Conservation (phyloP, 1,284 basidiomycete genomes). For the Microbotryum scabiosae region DNA sequence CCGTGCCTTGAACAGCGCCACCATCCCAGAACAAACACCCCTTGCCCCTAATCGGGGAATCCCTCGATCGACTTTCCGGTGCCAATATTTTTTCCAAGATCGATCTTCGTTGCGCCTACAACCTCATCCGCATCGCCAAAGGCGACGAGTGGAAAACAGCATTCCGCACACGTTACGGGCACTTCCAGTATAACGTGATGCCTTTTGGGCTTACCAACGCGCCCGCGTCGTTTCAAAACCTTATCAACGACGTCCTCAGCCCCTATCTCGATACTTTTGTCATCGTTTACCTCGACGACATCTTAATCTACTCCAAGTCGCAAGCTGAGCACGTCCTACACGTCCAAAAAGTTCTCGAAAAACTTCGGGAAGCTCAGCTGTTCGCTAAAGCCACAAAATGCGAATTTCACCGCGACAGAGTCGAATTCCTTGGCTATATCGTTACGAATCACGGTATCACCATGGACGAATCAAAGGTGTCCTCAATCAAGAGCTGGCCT, state of each 20-base stretch:
- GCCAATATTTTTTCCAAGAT: slow-evolving; percentile 40
- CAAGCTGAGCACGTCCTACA: slow-evolving; percentile 40
- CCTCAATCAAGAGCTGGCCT: slow-evolving; percentile 35
- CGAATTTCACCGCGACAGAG: slow-evolving; percentile 15
- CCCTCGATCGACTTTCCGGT: slow-evolving; percentile 37
- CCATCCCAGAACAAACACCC: slow-evolving; percentile 42
- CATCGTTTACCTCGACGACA: slow-evolving; percentile 39
- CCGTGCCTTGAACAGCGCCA: slow-evolving; percentile 43
- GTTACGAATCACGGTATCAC: slow-evolving; percentile 37
- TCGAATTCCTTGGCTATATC: slow-evolving; percentile 46
- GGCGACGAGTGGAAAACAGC: slow-evolving; percentile 41
- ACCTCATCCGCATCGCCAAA: slow-evolving; percentile 34
- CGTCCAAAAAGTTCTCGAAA: slow-evolving; percentile 39
- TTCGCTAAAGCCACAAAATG: slow-evolving; percentile 16
- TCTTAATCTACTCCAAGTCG: slow-evolving; percentile 43
- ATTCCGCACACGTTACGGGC: slow-evolving; percentile 41
- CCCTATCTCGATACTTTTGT: slow-evolving; percentile 35
- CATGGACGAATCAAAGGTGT: slow-evolving; percentile 45
- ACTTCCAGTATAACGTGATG: slow-evolving; percentile 43
- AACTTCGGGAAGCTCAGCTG: slow-evolving; percentile 32
- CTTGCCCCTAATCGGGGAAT: slow-evolving; percentile 42
- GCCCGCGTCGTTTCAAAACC: slow-evolving; percentile 40
- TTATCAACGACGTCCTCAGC: slow-evolving; percentile 36
- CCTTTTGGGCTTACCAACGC: slow-evolving; percentile 45
- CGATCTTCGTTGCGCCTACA: slow-evolving; percentile 37